A percentile compares a stretch with the other conserved stretches of the same genome.
These are phyloP conservation scores for Saccharomyces jurei DNA, from an alignment of 805 yeast genomes.

Conservation along the genomic window DNA sequence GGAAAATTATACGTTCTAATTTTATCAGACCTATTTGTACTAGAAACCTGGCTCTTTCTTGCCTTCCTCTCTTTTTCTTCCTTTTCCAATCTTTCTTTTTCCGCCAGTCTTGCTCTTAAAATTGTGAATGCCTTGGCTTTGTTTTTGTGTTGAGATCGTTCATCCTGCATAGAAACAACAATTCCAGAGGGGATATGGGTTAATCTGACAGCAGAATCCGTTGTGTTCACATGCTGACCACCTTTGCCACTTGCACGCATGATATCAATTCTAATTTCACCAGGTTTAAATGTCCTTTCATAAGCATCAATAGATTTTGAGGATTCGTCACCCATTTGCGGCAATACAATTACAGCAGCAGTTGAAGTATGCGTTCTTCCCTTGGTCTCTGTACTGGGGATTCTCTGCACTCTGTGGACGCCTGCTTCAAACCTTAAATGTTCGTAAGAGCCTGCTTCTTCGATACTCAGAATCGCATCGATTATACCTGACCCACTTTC, in stretches of 20 bases:
- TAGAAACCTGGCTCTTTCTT: conserved; percentile 74
- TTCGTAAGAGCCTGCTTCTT: conserved; percentile 71
- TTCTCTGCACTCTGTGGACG: conserved; percentile 90
- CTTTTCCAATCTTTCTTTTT: conserved; percentile 57
- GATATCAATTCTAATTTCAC: conserved; percentile 88
- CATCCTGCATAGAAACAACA: conserved; percentile 86
- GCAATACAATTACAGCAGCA: conserved; percentile 89
- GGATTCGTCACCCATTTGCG: conserved; percentile 58
- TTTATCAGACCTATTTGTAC: conserved; percentile 88
- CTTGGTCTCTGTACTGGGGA: conserved; percentile 88
- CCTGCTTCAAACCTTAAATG: conserved; percentile 80
- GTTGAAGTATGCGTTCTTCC: conserved; percentile 95
- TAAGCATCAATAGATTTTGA: conserved; percentile 41
- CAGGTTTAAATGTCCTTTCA: conserved; percentile 71
- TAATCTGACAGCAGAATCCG: conserved; percentile 91
- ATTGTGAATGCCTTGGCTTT: conserved; percentile 87
- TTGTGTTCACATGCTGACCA: conserved; percentile 96
- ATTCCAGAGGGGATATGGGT: conserved; percentile 90
- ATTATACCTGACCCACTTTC: conserved; percentile 59
- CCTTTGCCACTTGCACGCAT: conserved; percentile 97
- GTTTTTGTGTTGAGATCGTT: conserved; percentile 87
- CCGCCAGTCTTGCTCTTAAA: conserved; percentile 77
- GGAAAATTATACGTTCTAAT: conserved; percentile 89
- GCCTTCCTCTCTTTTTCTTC: conserved; percentile 56
- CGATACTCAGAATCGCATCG: conserved; percentile 69